A percentile compares a stretch with the other conserved stretches of the same genome.
phyloP scores from a whole-genome alignment of 2,329 filamentous ascomycete species.

The Ophiosphaerella herpotricha region DNA sequence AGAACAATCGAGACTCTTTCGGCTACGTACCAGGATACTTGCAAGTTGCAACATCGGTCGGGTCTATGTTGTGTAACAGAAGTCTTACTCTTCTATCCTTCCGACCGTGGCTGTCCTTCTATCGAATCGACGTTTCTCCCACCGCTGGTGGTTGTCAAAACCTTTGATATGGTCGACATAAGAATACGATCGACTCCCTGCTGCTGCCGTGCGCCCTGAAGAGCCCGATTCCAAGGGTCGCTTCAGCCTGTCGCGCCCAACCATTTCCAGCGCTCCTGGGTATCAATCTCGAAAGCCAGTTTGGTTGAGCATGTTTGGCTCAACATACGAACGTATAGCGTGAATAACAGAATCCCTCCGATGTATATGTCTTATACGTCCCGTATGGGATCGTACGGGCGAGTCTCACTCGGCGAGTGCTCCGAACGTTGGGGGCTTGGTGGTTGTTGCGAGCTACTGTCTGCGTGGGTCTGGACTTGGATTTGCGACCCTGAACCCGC shows the following conservation, averaged over 20 bases:
- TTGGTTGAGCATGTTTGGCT: constrained; percentile 16
- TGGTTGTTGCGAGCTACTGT: constrained; percentile 33
- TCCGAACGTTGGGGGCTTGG: constrained; percentile 38
- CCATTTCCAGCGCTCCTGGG: constrained; percentile 16
- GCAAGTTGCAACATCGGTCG: constrained; percentile 13
- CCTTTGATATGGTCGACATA: constrained; percentile 2
- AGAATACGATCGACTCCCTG: constrained; percentile 1
- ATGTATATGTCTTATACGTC: constrained; percentile 34
- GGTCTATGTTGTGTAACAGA: constrained; percentile 20
- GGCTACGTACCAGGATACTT: constrained; percentile 29
- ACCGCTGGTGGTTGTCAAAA: background rate
- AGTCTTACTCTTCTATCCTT: constrained; percentile 10
- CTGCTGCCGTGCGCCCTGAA: constrained; percentile 3
- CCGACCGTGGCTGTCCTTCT: constrained; percentile 3
- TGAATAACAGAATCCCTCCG: constrained; percentile 26
- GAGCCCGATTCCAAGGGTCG: constrained; percentile 5
- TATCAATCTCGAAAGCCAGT: constrained; percentile 24
- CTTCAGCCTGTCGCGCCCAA: constrained; percentile 8
- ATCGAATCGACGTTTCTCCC: constrained; percentile 11
- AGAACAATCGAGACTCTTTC: constrained; percentile 10
- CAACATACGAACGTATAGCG: constrained; percentile 15
- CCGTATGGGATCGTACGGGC: constrained; percentile 44
- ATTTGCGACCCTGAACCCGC: constrained; percentile 35
- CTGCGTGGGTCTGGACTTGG: constrained; percentile 32
- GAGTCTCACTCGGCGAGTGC: constrained; percentile 39